Base-by-base conservation (phyloP, 2,329 filamentous ascomycete species). In the Tolypocladium guangdongense region DNA sequence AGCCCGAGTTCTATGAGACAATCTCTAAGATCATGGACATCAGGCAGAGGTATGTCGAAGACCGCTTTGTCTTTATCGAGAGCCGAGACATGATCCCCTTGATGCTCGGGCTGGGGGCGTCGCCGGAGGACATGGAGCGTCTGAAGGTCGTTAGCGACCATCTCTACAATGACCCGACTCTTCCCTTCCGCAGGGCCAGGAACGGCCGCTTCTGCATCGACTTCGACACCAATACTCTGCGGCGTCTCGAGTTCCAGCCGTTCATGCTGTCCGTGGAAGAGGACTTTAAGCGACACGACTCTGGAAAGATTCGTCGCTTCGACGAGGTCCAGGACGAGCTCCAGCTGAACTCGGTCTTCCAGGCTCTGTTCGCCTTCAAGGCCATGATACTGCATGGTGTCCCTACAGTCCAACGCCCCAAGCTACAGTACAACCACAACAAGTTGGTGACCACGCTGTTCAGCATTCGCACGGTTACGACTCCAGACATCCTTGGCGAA, bases 211-310 rank as follows among this genome's bases (percentile, higher is more conserved):
- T 64, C 52, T 62, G 54, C 53, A 57, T 64, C 38, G 64, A 66
- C 52, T 59, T 59, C 45, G 59, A 59, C 36, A 58, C 56, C n/a
- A 43, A 55, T n/a, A 52, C 52, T 8, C 47, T 67, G 20, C 58
- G 61, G n/a, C 60, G 64, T 1, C 60, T 65, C 18, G 62, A 66
- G 54, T 61, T 60, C 55, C 64, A 66, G 54, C 64, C 64, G 6
- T 66, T 63, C 55, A 52, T 56, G 33, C 53, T 66, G 12, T 59
- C 63, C 2, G 57, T 54, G 1, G 62, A 60, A 12, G 64, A 67
- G 51, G 63, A 66, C 58, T 67, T 63, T 48, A 61, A 62, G 49
- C 63, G 64, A 20, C 59, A 66, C 58, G 64, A 67, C 59, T 65
- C 59, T 16, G 63, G 62, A 37, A 37, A 59, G 37, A 49, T 63